These are phyloP conservation scores for Monosporascus sp. DNA, from an alignment of 2,329 filamentous ascomycete species.

Conservation along the genomic window DNA sequence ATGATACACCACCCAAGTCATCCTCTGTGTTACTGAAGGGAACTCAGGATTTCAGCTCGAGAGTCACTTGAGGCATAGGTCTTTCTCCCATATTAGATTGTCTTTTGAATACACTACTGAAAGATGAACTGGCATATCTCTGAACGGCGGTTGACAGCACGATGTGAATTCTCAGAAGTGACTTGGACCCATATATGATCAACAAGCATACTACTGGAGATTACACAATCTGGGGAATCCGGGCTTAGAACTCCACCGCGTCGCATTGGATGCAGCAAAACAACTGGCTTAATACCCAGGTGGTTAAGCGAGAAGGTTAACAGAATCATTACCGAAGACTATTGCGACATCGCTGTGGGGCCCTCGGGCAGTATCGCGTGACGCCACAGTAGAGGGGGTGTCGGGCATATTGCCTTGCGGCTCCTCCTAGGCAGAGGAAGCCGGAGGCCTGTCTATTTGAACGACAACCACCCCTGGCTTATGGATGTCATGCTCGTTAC, in stretches of 20 bases:
- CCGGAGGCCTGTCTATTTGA: neutral
- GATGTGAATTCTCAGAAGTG: too few species aligned
- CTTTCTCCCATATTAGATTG: too few species aligned
- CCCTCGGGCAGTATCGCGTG: slow-evolving; percentile 7
- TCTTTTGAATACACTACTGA: too few species aligned
- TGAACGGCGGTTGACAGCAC: too few species aligned
- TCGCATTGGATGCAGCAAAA: neutral
- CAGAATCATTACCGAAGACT: neutral
- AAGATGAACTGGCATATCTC: too few species aligned
- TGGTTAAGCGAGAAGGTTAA: neutral
- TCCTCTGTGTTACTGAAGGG: too few species aligned
- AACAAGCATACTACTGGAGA: neutral
- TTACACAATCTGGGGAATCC: neutral
- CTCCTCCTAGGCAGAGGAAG: neutral
- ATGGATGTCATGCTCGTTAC: too few species aligned
- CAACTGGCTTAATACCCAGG: neutral
- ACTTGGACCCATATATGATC: too few species aligned
- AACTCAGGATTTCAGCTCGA: too few species aligned
- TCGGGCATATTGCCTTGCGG: neutral
- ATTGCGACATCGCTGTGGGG: slow-evolving; percentile 19
- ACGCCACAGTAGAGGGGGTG: slow-evolving; percentile 1
- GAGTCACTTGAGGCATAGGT: too few species aligned
- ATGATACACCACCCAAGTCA: too few species aligned
- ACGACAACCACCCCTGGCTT: neutral
- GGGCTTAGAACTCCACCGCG: neutral